Conservation (phyloP, 306 rosid species). For the Morella rubra region DNA sequence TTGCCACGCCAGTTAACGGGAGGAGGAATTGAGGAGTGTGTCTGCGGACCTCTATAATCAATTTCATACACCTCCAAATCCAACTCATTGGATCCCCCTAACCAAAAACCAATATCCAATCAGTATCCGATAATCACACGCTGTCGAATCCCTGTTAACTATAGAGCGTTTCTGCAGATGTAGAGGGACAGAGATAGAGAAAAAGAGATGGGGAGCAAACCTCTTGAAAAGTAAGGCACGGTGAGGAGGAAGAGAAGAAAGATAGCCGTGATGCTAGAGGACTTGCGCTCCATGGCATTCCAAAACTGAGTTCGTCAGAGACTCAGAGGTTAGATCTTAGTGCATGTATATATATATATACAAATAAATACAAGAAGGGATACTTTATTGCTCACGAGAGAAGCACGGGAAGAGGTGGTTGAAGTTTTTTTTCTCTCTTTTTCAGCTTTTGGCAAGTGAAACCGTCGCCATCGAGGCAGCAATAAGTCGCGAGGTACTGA, state of each 20-base stretch:
- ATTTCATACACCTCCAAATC: conserved; percentile 66
- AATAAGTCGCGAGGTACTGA: conserved; percentile 47
- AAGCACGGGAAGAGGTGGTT: conserved; percentile 25
- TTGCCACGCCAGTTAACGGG: conserved; percentile 51
- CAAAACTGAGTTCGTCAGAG: background rate
- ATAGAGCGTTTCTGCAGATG: no score
- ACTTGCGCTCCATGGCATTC: conserved; percentile 55
- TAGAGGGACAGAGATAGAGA: conserved; percentile 4
- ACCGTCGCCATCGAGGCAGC: conserved; percentile 55
- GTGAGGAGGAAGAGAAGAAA: conserved; percentile 47
- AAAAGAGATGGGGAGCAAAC: conserved; percentile 25
- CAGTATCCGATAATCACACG: background rate
- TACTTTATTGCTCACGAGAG: conserved; percentile 22
- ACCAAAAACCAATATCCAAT: background rate
- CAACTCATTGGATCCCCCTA: conserved; percentile 45
- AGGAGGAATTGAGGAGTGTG: conserved; percentile 76
- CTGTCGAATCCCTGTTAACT: no score
- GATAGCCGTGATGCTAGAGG: conserved; percentile 30
- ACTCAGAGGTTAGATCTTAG: background rate
- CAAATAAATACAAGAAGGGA: conserved; percentile 16
- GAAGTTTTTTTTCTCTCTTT: background rate
- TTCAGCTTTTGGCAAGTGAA: conserved; percentile 36
- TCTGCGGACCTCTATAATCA: conserved; percentile 96
- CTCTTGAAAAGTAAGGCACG: conserved; percentile 45
- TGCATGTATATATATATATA: background rate